A percentile compares a stretch with the other conserved stretches of the same genome.
phyloP scores from a whole-genome alignment of 805 yeast genomes.

The Sungouiella thailandica region DNA sequence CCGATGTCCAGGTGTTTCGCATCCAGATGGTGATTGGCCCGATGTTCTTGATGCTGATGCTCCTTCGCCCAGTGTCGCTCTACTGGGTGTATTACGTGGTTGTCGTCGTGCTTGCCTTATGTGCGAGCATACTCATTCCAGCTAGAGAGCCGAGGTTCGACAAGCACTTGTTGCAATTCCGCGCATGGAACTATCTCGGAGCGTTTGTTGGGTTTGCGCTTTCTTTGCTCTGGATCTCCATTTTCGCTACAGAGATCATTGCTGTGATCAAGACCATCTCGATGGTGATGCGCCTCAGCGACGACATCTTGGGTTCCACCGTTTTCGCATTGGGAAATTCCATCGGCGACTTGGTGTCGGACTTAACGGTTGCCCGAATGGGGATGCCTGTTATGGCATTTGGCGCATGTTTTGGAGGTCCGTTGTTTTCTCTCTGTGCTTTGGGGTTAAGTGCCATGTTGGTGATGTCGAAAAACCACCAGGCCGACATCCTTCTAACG shows the following conservation, averaged over 20 bases:
- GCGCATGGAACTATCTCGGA: slow-evolving; percentile 15
- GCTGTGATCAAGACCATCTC: slow-evolving; percentile 58
- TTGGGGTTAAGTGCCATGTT: slow-evolving; percentile 54
- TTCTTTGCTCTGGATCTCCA: slow-evolving; percentile 64
- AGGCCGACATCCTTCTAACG: slow-evolving; percentile 5
- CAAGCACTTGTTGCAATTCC: slow-evolving; percentile 6
- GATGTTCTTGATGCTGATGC: slow-evolving; percentile 2
- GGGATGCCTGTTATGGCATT: slow-evolving; percentile 88
- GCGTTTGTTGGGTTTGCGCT: slow-evolving; percentile 59
- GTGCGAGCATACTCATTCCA: slow-evolving; percentile 1
- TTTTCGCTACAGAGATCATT: slow-evolving; percentile 68
- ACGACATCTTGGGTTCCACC: slow-evolving; percentile 80
- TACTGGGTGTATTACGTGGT: slow-evolving; percentile 2
- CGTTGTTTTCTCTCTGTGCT: slow-evolving; percentile 75
- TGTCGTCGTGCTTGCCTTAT: neutral
- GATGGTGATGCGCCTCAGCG: slow-evolving; percentile 55
- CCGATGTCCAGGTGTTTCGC: slow-evolving; percentile 7
- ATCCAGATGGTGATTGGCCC: slow-evolving; percentile 7
- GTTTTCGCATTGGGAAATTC: slow-evolving; percentile 92
- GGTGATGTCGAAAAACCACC: slow-evolving; percentile 7
- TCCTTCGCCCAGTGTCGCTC: slow-evolving; percentile 1
- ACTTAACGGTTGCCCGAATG: slow-evolving; percentile 70
- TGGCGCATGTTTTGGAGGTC: slow-evolving; percentile 96
- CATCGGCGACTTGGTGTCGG: slow-evolving; percentile 82
- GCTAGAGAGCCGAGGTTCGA: slow-evolving; percentile 2